Conservation (phyloP, 2,329 filamentous ascomycete species). For the Xylariomycetidae sp. region DNA sequence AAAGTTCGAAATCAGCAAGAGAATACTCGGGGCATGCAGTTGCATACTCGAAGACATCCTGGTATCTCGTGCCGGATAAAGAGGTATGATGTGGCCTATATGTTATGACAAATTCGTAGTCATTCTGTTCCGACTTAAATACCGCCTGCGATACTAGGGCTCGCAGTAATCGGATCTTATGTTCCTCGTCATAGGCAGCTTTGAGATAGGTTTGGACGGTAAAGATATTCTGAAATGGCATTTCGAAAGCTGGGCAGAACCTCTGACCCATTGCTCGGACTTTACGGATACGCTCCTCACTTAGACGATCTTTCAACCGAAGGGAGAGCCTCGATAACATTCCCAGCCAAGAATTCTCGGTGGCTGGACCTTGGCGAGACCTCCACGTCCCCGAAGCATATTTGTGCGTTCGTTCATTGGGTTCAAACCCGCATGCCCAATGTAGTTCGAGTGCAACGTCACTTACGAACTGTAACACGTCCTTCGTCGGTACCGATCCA, state of each 20-base stretch:
- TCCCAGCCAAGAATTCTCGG: conserved; percentile 3
- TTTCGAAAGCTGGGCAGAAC: background rate
- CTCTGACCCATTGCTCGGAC: conserved; percentile 3
- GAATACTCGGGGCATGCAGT: conserved; percentile 1
- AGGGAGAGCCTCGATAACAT: conserved; percentile 4
- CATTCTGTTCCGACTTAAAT: no score
- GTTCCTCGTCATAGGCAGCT: background rate
- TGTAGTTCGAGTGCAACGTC: conserved; percentile 6
- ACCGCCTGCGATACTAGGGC: background rate
- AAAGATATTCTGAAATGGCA: conserved; percentile 3
- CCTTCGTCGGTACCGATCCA: conserved; percentile 1
- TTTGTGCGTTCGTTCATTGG: no score
- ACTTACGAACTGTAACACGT: conserved; percentile 4
- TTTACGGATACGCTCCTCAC: conserved; percentile 2
- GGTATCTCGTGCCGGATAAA: background rate
- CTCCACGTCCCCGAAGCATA: no score
- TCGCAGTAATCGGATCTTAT: conserved; percentile 3
- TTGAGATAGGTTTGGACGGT: conserved; percentile 3
- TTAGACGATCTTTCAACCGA: conserved; percentile 4
- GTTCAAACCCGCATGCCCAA: conserved; percentile 1
- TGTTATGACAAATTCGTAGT: conserved; percentile 4
- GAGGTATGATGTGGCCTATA: background rate
- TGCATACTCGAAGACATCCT: conserved; percentile 1
- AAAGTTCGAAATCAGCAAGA: no score
- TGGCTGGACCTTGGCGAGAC: no score